phyloP scores from a whole-genome alignment of 352 stramenopile genomes.

The Aphanomyces astaci region DNA sequence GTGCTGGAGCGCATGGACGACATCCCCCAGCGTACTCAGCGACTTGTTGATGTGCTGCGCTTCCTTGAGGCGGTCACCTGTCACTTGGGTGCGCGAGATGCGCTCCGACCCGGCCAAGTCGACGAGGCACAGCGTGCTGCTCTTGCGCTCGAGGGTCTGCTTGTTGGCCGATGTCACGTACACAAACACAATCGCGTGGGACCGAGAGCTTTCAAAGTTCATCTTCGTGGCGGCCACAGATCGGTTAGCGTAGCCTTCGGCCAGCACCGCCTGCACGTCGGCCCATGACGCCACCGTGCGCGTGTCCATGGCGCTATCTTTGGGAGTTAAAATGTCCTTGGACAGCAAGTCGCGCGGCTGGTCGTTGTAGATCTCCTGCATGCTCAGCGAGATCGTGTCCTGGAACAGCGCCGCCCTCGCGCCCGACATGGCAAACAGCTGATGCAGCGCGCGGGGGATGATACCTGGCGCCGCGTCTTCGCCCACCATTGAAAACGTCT shows the following conservation, averaged over 20 bases:
- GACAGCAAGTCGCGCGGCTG: constrained; percentile 86
- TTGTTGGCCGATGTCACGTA: constrained; percentile 65
- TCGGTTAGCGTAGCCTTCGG: constrained; percentile 68
- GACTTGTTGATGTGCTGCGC: constrained; percentile 99
- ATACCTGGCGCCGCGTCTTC: constrained; percentile 75
- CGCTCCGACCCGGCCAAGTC: constrained; percentile 97
- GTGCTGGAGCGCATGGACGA: constrained; percentile 90
- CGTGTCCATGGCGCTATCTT: constrained; percentile 57
- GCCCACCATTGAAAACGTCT: constrained; percentile 97
- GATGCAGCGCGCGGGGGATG: constrained; percentile 93
- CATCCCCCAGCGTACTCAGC: constrained; percentile 93
- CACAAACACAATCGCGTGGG: constrained; percentile 76
- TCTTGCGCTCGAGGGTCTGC: constrained; percentile 55
- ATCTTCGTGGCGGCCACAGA: constrained; percentile 78
- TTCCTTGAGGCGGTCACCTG: constrained; percentile 88
- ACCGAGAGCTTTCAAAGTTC: constrained; percentile 82
- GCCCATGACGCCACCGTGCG: constrained; percentile 50
- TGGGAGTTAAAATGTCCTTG: constrained; percentile 54
- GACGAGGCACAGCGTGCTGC: constrained; percentile 93
- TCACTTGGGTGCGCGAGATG: constrained; percentile 76
- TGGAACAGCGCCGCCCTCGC: constrained; percentile 60
- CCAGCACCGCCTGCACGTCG: constrained; percentile 59
- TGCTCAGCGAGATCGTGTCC: constrained; percentile 78
- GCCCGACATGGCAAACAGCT: constrained; percentile 87
- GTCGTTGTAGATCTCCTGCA: constrained; percentile 98